phyloP scores from a whole-genome alignment of 805 yeast species.

The Sugiyamaella valdiviana region DNA sequence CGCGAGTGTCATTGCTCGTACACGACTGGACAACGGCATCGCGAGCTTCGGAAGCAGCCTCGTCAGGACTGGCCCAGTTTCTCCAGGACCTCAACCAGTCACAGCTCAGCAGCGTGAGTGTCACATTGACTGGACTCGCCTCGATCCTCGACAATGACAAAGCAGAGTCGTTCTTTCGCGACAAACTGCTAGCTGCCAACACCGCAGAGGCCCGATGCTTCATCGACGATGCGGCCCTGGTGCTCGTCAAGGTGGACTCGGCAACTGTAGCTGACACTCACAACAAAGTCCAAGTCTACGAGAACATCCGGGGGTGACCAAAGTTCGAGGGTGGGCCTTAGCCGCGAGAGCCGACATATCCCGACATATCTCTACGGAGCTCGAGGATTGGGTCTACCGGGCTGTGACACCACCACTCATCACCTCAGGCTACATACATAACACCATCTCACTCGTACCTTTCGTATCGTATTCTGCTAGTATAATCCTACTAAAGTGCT shows the following conservation, averaged over 20 bases:
- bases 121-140: slow-evolving; percentile 73
- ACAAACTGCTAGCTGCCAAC: slow-evolving; percentile 52
- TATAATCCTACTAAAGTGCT: no score
- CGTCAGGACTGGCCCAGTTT: slow-evolving; percentile 46
- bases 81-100: slow-evolving; percentile 72
- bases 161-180: slow-evolving; percentile 57
- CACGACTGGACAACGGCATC: slow-evolving; percentile 78
- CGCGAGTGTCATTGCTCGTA: slow-evolving; percentile 71
- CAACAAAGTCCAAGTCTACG: slow-evolving; percentile 14
- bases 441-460: no score
- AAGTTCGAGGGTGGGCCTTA: not conserved
- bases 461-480: no score
- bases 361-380: no score
- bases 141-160: slow-evolving; percentile 47
- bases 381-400: not conserved
- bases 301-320: not conserved
- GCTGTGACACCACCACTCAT: no score
- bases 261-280: slow-evolving; percentile 78
- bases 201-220: slow-evolving; percentile 51
- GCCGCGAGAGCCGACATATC: no score
- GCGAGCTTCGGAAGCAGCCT: not conserved
- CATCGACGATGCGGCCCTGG: slow-evolving; percentile 56
- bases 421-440: no score
- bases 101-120: slow-evolving; percentile 73
- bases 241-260: slow-evolving; percentile 56